Conservation (phyloP, 1,139 yeast genomes). For the Blastobotrys arbuscula region DNA sequence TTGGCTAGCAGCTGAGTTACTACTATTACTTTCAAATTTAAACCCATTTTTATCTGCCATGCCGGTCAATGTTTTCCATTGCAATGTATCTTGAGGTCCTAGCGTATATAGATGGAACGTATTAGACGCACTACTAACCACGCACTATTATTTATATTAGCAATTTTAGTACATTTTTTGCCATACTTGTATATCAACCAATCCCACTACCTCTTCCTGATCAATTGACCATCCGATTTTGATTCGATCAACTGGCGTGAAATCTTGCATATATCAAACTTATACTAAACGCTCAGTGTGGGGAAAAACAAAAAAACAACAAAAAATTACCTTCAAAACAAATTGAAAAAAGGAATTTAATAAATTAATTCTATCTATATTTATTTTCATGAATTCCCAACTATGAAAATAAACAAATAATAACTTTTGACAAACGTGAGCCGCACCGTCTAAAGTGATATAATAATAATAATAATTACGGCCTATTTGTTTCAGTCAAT, state of each 20-base stretch:
- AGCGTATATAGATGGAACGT: slow-evolving; percentile 13
- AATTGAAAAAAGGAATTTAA: too few species aligned
- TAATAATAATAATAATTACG: too few species aligned
- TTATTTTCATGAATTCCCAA: too few species aligned
- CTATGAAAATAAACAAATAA: too few species aligned
- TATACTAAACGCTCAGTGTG: neutral
- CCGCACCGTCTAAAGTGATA: too few species aligned
- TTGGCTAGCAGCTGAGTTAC: neutral
- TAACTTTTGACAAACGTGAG: too few species aligned
- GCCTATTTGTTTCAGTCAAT: slow-evolving; percentile 1
- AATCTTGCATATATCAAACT: neutral
- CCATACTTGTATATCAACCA: neutral
- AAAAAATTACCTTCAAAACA: too few species aligned
- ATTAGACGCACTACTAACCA: neutral
- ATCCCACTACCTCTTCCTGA: neutral
- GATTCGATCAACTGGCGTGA: slow-evolving; percentile 1
- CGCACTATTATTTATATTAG: neutral
- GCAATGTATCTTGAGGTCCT: slow-evolving; percentile 6
- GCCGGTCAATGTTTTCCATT: neutral
- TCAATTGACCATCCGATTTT: slow-evolving; percentile 1
- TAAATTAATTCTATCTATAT: too few species aligned
- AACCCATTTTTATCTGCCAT: neutral
- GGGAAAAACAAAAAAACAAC: too few species aligned
- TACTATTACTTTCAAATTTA: neutral
- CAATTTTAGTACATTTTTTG: neutral